Conservation (phyloP, 805 yeast genomes). For the Cyberlindnera nakhonratchasimensis region DNA sequence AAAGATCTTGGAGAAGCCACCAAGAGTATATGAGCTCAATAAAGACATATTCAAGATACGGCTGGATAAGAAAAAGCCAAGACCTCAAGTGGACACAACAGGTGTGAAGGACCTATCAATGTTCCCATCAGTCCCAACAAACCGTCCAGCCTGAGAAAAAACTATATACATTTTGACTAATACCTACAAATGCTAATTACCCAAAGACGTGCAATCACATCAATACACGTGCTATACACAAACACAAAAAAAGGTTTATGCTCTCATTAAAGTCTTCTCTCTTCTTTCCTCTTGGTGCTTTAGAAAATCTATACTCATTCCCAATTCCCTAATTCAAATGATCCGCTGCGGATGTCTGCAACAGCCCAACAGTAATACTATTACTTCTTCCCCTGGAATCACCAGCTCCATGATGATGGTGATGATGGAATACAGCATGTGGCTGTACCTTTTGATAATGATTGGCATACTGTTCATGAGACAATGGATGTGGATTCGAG, state of each 20-base stretch:
- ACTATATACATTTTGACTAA: too few relatives aligned
- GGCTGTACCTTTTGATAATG: conserved; percentile 37
- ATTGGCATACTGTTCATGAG: conserved; percentile 28
- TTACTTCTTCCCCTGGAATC: conserved; percentile 20
- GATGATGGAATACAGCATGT: not conserved
- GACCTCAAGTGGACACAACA: conserved; percentile 25
- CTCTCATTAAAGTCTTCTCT: too few relatives aligned
- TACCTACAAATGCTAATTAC: too few relatives aligned
- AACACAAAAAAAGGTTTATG: too few relatives aligned
- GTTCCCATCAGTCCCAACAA: conserved; percentile 35
- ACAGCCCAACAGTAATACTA: conserved; percentile 27
- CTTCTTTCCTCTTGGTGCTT: too few relatives aligned
- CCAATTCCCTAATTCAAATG: too few relatives aligned
- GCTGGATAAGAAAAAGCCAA: conserved; percentile 27
- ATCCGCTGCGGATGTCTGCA: conserved; percentile 1
- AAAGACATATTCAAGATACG: conserved; percentile 40
- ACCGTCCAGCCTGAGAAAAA: not conserved
- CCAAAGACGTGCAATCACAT: too few relatives aligned
- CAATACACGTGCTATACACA: too few relatives aligned
- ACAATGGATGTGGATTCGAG: conserved; percentile 12
- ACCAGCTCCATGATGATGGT: not conserved
- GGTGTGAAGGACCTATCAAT: conserved; percentile 22
- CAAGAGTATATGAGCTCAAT: conserved; percentile 36
- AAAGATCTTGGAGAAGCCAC: conserved; percentile 28
- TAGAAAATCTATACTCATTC: too few relatives aligned